Base-by-base conservation (phyloP, 2,329 filamentous ascomycete genomes). In the Elsinoe batatas region DNA sequence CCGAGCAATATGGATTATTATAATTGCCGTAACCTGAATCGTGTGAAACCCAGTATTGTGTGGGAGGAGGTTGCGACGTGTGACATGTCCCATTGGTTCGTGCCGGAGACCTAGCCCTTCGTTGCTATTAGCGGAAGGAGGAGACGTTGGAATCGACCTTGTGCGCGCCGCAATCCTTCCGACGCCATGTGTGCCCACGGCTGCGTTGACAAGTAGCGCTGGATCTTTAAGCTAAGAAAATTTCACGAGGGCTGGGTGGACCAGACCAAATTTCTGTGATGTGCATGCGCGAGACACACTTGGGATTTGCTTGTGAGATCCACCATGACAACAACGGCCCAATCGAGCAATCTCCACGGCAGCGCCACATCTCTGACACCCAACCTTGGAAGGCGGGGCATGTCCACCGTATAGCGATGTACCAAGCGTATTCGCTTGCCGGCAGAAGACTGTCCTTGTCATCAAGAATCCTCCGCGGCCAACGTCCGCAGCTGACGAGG, bases 291-390 rank as follows among this genome's bases (percentile, higher is more conserved):
- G 18, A 44, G 40, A 44, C 40, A 44, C 40, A 44, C 40, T 44
- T 22, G 40, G 26, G 40, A 20, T 44, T 26, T 44, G 40, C 18
- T 18, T 15, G 10, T 44, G 40, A 44, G 44, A 17, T 49, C 44
- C 44, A 30, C 32, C 44, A 18, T 44, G 40, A 22, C 40, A 22
- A 22, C 10, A 26, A 26, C 12, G 40, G 26, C 40, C 40, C 40
- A 44, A 44, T 32, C 47, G 18, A 51, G 12, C 33, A 51, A 51
- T 51, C 47, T 51, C 47, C 33, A 51, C 47, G 47, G 10, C 35
- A 2, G 35, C 47, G 47, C 47, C 47, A 51, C 47, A 51, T 36
- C 32, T 51, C 40, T 51, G 32, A 51, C 47, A 51, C n/a, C 26
- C 44, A 44, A 26, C 40, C 40, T 13, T 44, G 3, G 40, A 17